Percentiles rank a stretch among this genome's conserved stretches.
Evolutionary conservation across 257 asterid genomes (phyloP).

Genomic region (Solanum appendiculatum): DNA sequence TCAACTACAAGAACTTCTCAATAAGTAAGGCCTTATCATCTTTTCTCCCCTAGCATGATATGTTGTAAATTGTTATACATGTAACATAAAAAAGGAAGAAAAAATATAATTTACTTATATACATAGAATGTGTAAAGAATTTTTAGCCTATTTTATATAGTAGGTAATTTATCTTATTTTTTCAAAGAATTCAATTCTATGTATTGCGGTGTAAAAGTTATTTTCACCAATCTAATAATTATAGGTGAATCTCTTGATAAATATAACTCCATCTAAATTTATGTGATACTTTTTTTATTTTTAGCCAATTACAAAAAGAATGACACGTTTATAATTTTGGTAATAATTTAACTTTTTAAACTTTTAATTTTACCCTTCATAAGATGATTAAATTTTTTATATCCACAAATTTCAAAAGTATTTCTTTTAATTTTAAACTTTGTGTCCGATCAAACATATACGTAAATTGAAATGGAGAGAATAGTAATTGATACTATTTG

Average conservation of each 20-base stretch:
- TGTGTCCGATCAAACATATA: no score
- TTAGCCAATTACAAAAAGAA: neutral
- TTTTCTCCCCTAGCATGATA: no score
- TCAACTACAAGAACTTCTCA: slow-evolving; percentile 84
- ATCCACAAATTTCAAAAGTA: neutral
- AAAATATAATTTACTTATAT: neutral
- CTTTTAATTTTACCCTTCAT: neutral
- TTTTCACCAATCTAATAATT: neutral
- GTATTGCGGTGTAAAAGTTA: neutral
- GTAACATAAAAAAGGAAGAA: neutral
- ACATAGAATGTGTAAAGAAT: neutral
- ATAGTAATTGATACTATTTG: neutral
- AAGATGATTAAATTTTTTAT: neutral
- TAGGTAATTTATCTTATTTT: neutral
- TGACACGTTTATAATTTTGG: no score
- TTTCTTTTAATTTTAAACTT: neutral
- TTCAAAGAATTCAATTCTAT: neutral
- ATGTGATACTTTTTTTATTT: neutral
- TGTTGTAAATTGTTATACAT: neutral
- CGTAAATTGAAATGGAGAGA: neutral
- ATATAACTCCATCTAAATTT: neutral
- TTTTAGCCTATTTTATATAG: neutral
- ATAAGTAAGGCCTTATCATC: slow-evolving; percentile 16
- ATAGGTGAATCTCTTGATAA: neutral
- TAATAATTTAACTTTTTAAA: neutral